Conservation (phyloP, 805 yeast genomes). For the Candida montana region DNA sequence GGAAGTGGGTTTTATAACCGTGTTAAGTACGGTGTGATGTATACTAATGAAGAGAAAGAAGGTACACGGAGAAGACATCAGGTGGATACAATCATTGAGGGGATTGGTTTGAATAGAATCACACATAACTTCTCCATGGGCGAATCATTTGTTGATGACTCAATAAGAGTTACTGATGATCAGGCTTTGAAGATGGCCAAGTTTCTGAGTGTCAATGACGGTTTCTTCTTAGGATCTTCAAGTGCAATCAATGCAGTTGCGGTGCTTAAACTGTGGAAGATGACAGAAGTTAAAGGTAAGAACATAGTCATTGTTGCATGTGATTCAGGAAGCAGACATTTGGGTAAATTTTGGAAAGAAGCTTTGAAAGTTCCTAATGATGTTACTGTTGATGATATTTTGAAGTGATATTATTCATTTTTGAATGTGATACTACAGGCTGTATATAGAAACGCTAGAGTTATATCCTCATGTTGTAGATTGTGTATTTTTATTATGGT, state of each 20-base stretch:
- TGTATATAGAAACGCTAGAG: too few relatives aligned
- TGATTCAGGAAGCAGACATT: slow-evolving; percentile 86
- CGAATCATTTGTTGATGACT: slow-evolving; percentile 65
- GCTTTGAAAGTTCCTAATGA: slow-evolving; percentile 38
- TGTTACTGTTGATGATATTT: slow-evolving; percentile 31
- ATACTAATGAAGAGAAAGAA: slow-evolving; percentile 80
- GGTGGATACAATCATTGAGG: slow-evolving; percentile 92
- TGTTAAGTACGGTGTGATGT: slow-evolving; percentile 89
- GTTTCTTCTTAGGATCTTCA: slow-evolving; percentile 86
- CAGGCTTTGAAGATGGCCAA: slow-evolving; percentile 90
- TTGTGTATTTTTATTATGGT: neutral
- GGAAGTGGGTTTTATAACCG: slow-evolving; percentile 89
- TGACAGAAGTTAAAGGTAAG: slow-evolving; percentile 44
- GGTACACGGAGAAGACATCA: slow-evolving; percentile 94
- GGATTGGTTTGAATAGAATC: slow-evolving; percentile 84
- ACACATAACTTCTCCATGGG: slow-evolving; percentile 78
- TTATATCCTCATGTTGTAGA: too few relatives aligned
- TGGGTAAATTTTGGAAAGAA: slow-evolving; percentile 86
- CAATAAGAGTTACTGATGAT: slow-evolving; percentile 71
- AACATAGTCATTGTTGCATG: slow-evolving; percentile 82
- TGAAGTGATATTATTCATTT: slow-evolving; percentile 5
- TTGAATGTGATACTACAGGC: too few relatives aligned
- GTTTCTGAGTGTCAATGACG: slow-evolving; percentile 74
- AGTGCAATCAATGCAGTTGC: slow-evolving; percentile 95
- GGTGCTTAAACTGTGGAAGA: slow-evolving; percentile 56